Evolutionary conservation across 352 stramenopile species (phyloP).

Genomic region (Phytophthora agathidicida): DNA sequence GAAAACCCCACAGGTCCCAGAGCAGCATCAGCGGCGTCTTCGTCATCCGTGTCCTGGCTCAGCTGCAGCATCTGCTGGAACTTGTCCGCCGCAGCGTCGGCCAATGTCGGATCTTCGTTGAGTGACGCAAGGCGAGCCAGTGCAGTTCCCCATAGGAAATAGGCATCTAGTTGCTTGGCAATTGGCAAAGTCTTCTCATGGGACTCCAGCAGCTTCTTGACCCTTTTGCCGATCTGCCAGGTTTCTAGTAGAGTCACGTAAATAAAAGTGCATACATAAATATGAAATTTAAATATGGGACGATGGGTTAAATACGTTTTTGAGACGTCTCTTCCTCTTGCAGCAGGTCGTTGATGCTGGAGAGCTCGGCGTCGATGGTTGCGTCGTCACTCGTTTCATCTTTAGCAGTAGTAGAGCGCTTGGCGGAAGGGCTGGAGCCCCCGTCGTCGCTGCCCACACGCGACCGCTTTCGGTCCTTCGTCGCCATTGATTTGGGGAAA

Average conservation of each 20-base stretch:
- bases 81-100: conserved; percentile 77
- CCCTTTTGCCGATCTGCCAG: conserved; percentile 85
- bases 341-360: conserved; percentile 61
- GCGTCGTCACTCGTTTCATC: background rate
- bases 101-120: conserved; percentile 79
- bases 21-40: conserved; percentile 54
- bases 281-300: conserved; percentile 1
- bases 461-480: conserved; percentile 14
- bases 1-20: conserved; percentile 80
- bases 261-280: background rate
- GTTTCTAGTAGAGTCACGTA: conserved; percentile 54
- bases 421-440: background rate
- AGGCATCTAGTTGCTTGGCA: conserved; percentile 70
- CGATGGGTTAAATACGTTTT: conserved; percentile 41
- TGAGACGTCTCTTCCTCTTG: conserved; percentile 71
- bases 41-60: conserved; percentile 13
- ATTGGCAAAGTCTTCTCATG: conserved; percentile 55
- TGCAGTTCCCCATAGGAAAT: conserved; percentile 83
- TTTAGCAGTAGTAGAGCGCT: background rate
- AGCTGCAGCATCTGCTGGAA: conserved; percentile 79
- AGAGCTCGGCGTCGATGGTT: conserved; percentile 40
- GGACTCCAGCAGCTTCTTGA: conserved; percentile 80
- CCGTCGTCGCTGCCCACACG: conserved; percentile 4
- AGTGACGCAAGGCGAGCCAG: conserved; percentile 72
- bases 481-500: conserved; percentile 6